A percentile compares a stretch with the other conserved stretches of the same genome.
Evolutionary conservation across 192 early-diverging fungal genomes (phyloP).

Genomic region (Linnemannia zychae): DNA sequence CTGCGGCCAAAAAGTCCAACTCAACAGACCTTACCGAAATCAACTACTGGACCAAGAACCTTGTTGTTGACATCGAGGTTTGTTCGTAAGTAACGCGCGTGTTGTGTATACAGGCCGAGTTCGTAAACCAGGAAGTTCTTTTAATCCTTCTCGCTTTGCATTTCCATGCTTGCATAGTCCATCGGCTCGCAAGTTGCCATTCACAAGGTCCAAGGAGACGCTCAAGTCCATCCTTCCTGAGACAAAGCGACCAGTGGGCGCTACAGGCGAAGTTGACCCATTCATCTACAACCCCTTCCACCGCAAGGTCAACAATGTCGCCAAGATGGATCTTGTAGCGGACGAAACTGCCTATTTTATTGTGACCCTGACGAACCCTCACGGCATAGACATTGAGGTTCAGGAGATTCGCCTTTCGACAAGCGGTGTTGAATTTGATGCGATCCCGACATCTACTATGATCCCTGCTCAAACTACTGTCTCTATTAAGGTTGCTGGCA

Average conservation of each 20-base stretch:
- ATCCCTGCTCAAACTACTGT: slow-evolving; percentile 77
- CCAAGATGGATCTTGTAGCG: slow-evolving; percentile 71
- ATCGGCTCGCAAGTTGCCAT: slow-evolving; percentile 68
- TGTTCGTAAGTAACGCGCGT: slow-evolving; percentile 61
- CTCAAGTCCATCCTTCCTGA: slow-evolving; percentile 47
- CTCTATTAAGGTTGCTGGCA: slow-evolving; percentile 74
- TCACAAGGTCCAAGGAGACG: slow-evolving; percentile 64
- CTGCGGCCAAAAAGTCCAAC: slow-evolving; percentile 65
- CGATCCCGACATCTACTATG: slow-evolving; percentile 67
- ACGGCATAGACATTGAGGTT: slow-evolving; percentile 83
- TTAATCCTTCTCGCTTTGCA: background rate
- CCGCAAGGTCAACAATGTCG: slow-evolving; percentile 67
- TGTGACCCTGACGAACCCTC: slow-evolving; percentile 80
- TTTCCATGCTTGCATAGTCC: slow-evolving; percentile 52
- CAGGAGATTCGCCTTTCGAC: slow-evolving; percentile 76
- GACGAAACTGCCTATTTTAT: slow-evolving; percentile 79
- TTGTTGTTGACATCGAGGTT: slow-evolving; percentile 67
- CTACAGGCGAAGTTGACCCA: slow-evolving; percentile 64
- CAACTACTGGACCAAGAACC: slow-evolving; percentile 70
- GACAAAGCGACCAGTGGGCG: slow-evolving; percentile 29
- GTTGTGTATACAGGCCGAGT: background rate
- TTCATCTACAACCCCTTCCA: slow-evolving; percentile 88
- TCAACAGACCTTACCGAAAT: slow-evolving; percentile 58
- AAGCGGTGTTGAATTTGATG: slow-evolving; percentile 69
- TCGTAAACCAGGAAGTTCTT: background rate